Evolutionary conservation across 2,329 filamentous ascomycete genomes (phyloP), one percentile per base, ranked within the genome.

Genomic region (Graphilbum fragrans): DNA sequence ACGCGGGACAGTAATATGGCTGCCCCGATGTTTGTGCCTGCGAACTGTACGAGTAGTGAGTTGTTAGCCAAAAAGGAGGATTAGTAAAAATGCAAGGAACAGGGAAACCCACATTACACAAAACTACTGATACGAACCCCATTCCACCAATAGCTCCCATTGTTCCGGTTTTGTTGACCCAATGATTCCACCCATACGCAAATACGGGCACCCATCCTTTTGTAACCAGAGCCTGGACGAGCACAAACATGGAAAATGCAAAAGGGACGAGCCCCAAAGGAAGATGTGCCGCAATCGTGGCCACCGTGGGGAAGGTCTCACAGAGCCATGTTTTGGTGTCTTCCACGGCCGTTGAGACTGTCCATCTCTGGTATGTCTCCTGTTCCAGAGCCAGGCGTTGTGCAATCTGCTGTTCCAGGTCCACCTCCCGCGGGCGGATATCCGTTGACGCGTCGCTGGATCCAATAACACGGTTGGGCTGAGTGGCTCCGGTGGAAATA

Each of bases 151-250:
- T 70, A 1, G 71, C 72, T 1, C 81, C 81, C 0, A 85, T 61
- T 0, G 77, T 80, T 0, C 81, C 81, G 0, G 81, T 86, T 53
- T 71, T 80, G 10, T 66, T 59, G 0, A 83, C 79, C 80, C 80
- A 85, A 39, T 80, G 74, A 43, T 82, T 72, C 81, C 81, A 86
- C 1, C 80, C 81, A 38, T 82, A 66, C 0, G 80, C 81, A 49
- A 86, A 86, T 0, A 85, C 77, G 0, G 72, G 69, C 0, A 86
- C 75, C 82, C 82, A 86, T 10, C 82, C 81, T 47, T 82, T 85
- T 0, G 77, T 83, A 0, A 82, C 80, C 2, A 86, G 59, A 0
- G 71, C 80, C 52, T 86, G 80, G 0, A 86, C 81, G 0, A 86
- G 68, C 10, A 86, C 68, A 46, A 86, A 86, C 81, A 86, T 86